phyloP scores from a whole-genome alignment of 805 yeast genomes.

The Martiniozyma abietophila region DNA sequence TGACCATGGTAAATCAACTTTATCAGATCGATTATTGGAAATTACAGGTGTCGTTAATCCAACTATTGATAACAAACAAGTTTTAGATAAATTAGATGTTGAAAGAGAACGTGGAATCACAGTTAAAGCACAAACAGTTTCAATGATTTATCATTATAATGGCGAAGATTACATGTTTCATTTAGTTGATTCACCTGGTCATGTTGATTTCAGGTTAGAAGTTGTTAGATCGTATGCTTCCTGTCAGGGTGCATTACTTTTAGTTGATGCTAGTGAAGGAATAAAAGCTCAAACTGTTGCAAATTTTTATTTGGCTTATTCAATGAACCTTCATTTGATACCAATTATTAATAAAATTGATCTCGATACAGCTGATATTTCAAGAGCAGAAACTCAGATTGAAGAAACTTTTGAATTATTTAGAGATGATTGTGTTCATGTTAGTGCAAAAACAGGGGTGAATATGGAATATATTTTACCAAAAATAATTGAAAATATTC shows the following conservation, averaged over 20 bases:
- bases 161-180: conserved; percentile 75
- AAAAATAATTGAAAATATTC: conserved; percentile 63
- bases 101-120: conserved; percentile 96
- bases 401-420: conserved; percentile 75
- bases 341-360: conserved; percentile 93
- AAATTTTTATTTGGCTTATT: conserved; percentile 82
- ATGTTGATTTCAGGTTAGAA: conserved; percentile 91
- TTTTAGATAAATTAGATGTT: conserved; percentile 84
- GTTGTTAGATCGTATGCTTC: conserved; percentile 92
- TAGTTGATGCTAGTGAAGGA: conserved; percentile 94
- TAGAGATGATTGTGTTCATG: conserved; percentile 63
- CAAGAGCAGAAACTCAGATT: conserved; percentile 75
- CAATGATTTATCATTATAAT: conserved; percentile 72
- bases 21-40: conserved; percentile 81
- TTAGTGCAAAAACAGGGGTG: conserved; percentile 86
- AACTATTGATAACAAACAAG: conserved; percentile 63
- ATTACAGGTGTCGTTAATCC: conserved; percentile 81
- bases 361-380: conserved; percentile 77
- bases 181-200: conserved; percentile 96
- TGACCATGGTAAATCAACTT: conserved; percentile 76
- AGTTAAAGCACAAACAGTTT: conserved; percentile 92
- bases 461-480: conserved; percentile 78
- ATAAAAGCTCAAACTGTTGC: conserved; percentile 99
- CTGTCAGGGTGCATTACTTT: conserved; percentile 84
- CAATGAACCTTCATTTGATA: conserved; percentile 68